Conservation (phyloP, 2,329 filamentous ascomycete genomes). For the Botrytis squamosa region DNA sequence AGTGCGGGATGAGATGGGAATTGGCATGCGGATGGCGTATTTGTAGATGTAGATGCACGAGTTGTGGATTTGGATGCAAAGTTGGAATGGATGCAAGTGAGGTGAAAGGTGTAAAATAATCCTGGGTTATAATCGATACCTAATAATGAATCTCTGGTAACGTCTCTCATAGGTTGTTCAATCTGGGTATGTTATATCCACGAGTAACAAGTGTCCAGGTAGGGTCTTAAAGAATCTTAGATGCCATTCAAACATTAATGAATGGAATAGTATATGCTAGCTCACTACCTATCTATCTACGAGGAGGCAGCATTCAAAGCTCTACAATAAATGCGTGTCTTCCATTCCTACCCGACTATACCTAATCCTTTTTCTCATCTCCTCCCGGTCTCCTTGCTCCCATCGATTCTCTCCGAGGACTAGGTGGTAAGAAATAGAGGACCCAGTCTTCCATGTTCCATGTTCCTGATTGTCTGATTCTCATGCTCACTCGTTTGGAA, state of each 20-base stretch:
- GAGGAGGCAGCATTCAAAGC: background rate
- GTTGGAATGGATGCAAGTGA: background rate
- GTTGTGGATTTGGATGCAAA: background rate
- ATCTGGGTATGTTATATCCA: background rate
- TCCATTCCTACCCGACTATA: background rate
- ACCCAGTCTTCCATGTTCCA: background rate
- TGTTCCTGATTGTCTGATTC: background rate
- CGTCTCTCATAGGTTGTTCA: background rate
- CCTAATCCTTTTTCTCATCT: background rate
- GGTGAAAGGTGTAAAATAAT: background rate
- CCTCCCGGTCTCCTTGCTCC: background rate
- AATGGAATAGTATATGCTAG: background rate
- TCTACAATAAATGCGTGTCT: background rate
- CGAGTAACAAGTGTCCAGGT: background rate
- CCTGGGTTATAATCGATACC: background rate
- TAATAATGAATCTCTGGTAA: background rate
- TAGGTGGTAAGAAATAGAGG: background rate
- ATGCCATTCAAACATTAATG: background rate
- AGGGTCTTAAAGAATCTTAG: background rate
- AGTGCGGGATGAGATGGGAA: background rate
- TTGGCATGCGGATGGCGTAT: background rate
- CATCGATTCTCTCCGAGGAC: background rate
- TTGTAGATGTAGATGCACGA: background rate
- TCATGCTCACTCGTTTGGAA: background rate
- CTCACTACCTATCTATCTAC: too few species aligned